phyloP scores from a whole-genome alignment of 768 basidiomycete genomes.

The Suillus spraguei region DNA sequence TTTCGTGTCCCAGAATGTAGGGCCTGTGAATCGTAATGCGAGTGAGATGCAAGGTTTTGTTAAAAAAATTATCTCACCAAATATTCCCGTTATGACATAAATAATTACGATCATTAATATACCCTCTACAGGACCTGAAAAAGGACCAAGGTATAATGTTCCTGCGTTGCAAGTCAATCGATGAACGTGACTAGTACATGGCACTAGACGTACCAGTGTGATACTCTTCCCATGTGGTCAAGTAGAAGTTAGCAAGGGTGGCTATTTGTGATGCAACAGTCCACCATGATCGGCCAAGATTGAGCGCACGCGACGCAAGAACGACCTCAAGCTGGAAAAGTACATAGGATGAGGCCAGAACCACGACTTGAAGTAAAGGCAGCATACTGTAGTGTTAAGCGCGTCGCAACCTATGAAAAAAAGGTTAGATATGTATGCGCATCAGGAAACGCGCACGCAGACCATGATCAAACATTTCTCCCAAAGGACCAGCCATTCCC shows the following conservation, averaged over 20 bases:
- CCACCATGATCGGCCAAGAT: constrained; percentile 96
- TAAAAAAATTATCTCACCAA: constrained; percentile 45
- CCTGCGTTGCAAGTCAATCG: constrained; percentile 42
- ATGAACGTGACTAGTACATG: not conserved
- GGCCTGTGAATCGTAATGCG: constrained; percentile 45
- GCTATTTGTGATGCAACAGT: constrained; percentile 84
- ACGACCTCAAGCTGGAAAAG: constrained; percentile 79
- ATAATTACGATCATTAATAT: constrained; percentile 83
- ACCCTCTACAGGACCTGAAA: constrained; percentile 96
- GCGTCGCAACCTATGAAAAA: constrained; percentile 75
- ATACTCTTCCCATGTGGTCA: constrained; percentile 82
- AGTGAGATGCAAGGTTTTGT: not conserved
- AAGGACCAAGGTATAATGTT: constrained; percentile 86
- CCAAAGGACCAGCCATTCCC: constrained; percentile 96
- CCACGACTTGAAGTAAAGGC: not conserved
- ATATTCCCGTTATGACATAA: constrained; percentile 77
- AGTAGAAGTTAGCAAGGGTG: constrained; percentile 69
- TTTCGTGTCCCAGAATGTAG: constrained; percentile 78
- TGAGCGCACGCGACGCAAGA: constrained; percentile 81
- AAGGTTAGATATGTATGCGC: not conserved
- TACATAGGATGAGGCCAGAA: not conserved
- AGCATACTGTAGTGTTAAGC: constrained; percentile 85
- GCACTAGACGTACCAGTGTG: constrained; percentile 67
- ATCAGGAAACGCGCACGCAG: constrained; percentile 17
- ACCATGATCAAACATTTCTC: constrained; percentile 99